These are phyloP conservation scores for Picochlorum sp. DNA, from an alignment of 139 green algal genomes.

Conservation along the genomic window DNA sequence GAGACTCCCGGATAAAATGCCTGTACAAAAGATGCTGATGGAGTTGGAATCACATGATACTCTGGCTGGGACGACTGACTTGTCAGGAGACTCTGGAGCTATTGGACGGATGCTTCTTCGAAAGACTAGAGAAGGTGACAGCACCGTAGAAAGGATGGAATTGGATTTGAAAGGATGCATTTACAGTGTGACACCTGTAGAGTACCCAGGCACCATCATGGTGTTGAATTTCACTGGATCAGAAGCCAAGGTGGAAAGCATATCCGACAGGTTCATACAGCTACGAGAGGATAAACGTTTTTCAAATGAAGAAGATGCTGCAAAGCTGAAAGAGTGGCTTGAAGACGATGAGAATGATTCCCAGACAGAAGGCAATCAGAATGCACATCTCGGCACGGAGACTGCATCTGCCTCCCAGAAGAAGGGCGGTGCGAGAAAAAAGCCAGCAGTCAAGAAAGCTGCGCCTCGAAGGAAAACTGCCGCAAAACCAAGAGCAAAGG, in stretches of 20 bases:
- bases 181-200: slow-evolving; percentile 22
- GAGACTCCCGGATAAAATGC: not conserved
- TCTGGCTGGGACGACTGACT: slow-evolving; percentile 20
- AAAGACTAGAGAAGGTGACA: not conserved
- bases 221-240: slow-evolving; percentile 22
- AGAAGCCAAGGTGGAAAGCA: slow-evolving; percentile 26
- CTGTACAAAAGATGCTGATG: slow-evolving; percentile 16
- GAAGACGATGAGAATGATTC: slow-evolving; percentile 16
- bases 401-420: not conserved
- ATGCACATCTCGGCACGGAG: not conserved
- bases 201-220: slow-evolving; percentile 12
- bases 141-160: not conserved
- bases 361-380: not conserved
- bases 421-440: not conserved
- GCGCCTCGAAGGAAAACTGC: not conserved
- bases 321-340: not conserved
- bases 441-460: not conserved
- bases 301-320: not conserved
- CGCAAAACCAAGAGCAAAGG: no score
- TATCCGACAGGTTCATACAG: slow-evolving; percentile 26
- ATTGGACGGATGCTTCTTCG: slow-evolving; percentile 24
- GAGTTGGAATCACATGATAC: slow-evolving; percentile 12
- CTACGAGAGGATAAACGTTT: slow-evolving; percentile 12
- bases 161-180: slow-evolving; percentile 16
- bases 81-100: slow-evolving; percentile 28